Percentiles rank a stretch among this genome's conserved stretches.
Conservation (phyloP, 2,329 filamentous ascomycete genomes). For the Paramyrothecium roridum region DNA sequence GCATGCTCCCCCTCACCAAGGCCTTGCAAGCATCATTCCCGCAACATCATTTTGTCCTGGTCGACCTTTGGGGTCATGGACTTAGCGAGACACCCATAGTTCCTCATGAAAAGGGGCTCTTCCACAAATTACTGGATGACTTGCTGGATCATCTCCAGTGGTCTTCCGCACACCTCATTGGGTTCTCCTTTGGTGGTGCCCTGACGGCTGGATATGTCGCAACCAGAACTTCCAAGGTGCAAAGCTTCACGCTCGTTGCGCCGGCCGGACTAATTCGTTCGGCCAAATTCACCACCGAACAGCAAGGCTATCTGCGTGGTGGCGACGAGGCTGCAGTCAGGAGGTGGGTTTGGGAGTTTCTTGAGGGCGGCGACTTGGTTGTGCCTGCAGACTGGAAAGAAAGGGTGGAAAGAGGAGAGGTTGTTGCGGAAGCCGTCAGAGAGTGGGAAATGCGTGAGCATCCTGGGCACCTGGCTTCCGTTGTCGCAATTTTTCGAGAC, state of each 20-base stretch:
- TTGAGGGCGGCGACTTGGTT: constrained; percentile 39
- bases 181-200: constrained; percentile 47
- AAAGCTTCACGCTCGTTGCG: constrained; percentile 38
- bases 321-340: constrained; percentile 25
- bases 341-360: constrained; percentile 31
- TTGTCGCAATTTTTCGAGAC: constrained; percentile 43
- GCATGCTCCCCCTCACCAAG: constrained; percentile 38
- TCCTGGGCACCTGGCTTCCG: constrained; percentile 38
- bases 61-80: constrained; percentile 53
- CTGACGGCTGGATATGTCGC: constrained; percentile 34
- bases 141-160: constrained; percentile 38
- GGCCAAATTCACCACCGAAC: constrained; percentile 18
- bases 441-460: constrained; percentile 46
- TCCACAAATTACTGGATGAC: constrained; percentile 35
- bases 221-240: constrained; percentile 18
- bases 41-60: constrained; percentile 32
- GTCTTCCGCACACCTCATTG: constrained; percentile 40
- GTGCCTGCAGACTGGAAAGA: constrained; percentile 42
- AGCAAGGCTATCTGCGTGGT: constrained; percentile 18
- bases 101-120: constrained; percentile 36
- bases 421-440: constrained; percentile 44
- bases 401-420: constrained; percentile 32
- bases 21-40: constrained; percentile 31
- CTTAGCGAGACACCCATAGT: constrained; percentile 43
- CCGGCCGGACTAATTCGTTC: constrained; percentile 39